Base-by-base conservation (phyloP, 225 moss, liverwort and hornwort species). In the Pseudoscleropodium purum region DNA sequence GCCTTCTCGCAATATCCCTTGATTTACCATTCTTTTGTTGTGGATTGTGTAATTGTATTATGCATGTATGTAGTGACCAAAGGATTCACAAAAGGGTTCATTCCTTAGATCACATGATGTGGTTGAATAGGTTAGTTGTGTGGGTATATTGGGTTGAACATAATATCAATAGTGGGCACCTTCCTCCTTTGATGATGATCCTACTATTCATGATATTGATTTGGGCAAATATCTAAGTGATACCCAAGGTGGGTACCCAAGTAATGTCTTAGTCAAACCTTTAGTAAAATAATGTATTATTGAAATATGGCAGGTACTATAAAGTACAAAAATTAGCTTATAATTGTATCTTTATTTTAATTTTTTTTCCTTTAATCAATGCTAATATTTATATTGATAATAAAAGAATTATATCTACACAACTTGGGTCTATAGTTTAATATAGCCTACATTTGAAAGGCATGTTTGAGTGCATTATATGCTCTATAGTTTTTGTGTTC, bases 381-480 rank as follows among this genome's bases (percentile, higher is more conserved):
- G 23, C 0, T 0, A 18, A 4, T 34, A 34, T 20, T 2, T 3
- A 7, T 33, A 51, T 75, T 33, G 20, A 51, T 33, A 51, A 2
- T 51, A 2, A 75, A 51, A 33, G 11, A 75, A 0, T 49, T 5
- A 75, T 33, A 31, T 1, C 2, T 13, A 31, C 0, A 33, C 12
- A 75, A 31, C 0, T 31, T 0, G 4, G 1, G 7, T 7, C 4
- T 49, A 7, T 20, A 49, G 7, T 49, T 33, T 20, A 33, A 49
- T 49, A 33, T 7, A 33, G 0, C 0, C 2, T 51, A 76, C 1
- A 13, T 0, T 33, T 20, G 7, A 75, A 3, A 4, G 7, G 2
- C 2, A 0, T 2, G 24, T 49, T 49, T 33, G 1, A 49, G 20
- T 31, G 33, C 13, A 21, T 7, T 23, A 34, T 34, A 5, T 51